Conservation (phyloP, 2,329 filamentous ascomycete species). For the Sporothrix sp. region DNA sequence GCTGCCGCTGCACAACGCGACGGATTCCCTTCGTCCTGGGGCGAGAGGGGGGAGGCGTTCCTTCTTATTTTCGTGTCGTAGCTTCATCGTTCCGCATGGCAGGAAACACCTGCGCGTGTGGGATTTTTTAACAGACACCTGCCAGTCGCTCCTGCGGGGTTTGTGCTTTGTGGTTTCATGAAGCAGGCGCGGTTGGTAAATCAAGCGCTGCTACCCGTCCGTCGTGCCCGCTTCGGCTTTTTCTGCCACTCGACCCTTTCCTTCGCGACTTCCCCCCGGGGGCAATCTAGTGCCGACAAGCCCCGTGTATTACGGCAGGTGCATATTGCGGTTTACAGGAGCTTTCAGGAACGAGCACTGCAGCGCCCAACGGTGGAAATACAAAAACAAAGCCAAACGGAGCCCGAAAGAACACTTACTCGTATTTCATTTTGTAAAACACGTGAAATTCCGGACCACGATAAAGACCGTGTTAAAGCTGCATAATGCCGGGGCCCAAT, state of each 20-base stretch:
- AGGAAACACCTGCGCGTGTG: too few species aligned
- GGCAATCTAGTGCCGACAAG: background rate
- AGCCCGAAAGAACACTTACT: too few species aligned
- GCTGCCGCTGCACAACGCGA: background rate
- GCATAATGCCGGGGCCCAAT: too few species aligned
- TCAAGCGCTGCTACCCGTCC: background rate
- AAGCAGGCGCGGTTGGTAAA: conserved; percentile 1
- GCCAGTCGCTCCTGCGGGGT: background rate
- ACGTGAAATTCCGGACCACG: too few species aligned
- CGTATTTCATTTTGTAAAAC: too few species aligned
- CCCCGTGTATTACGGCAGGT: too few species aligned
- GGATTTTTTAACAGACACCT: too few species aligned
- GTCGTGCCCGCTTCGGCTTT: conserved; percentile 5
- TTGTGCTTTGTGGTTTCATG: too few species aligned
- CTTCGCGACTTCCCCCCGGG: background rate
- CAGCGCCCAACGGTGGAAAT: background rate
- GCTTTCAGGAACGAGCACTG: background rate
- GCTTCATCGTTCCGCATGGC: background rate
- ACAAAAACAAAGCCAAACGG: too few species aligned
- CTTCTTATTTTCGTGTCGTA: conserved; percentile 14
- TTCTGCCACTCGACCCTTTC: background rate
- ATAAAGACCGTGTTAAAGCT: too few species aligned
- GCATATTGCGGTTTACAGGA: too few species aligned
- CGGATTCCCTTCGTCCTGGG: conserved; percentile 10
- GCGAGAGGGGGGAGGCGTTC: background rate